phyloP scores from a whole-genome alignment of 208 protist genomes.

The Kentomonas sorsogonicus region DNA sequence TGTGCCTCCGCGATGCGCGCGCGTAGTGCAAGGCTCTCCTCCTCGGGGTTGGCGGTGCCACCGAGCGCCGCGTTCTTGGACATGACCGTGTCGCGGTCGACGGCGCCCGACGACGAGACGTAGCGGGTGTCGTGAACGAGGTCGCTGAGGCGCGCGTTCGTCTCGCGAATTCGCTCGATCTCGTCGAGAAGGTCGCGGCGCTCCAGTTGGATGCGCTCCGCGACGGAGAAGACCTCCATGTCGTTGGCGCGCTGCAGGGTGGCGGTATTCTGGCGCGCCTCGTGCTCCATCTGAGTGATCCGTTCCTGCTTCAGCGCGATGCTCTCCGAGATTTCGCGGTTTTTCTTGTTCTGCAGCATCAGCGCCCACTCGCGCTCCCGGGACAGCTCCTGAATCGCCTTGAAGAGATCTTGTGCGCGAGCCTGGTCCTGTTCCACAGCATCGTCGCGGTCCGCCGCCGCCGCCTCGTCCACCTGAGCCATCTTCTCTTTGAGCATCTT shows the following conservation, averaged over 20 bases:
- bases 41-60: conserved; percentile 32
- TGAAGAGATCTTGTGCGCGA: conserved; percentile 63
- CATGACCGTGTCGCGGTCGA: conserved; percentile 35
- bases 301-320: conserved; percentile 75
- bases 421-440: too few species aligned
- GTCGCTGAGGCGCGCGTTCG: conserved; percentile 47
- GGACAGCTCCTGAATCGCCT: conserved; percentile 69
- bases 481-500: conserved; percentile 56
- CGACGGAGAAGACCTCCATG: conserved; percentile 29
- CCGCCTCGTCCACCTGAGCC: conserved; percentile 27
- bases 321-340: conserved; percentile 49
- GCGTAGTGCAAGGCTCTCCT: conserved; percentile 51
- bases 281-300: conserved; percentile 45
- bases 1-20: conserved; percentile 58
- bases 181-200: conserved; percentile 49
- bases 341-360: conserved; percentile 51
- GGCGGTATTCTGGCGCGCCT: conserved; percentile 44
- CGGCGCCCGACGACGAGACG: conserved; percentile 28
- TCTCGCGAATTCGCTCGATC: conserved; percentile 45
- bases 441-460: too few species aligned
- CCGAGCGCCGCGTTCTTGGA: conserved; percentile 40
- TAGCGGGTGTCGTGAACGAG: conserved; percentile 53
- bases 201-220: conserved; percentile 65
- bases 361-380: conserved; percentile 63
- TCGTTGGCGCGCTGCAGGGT: conserved; percentile 44